Base-by-base conservation (phyloP, 768 basidiomycete genomes). In the Tylopilus subfusipes region DNA sequence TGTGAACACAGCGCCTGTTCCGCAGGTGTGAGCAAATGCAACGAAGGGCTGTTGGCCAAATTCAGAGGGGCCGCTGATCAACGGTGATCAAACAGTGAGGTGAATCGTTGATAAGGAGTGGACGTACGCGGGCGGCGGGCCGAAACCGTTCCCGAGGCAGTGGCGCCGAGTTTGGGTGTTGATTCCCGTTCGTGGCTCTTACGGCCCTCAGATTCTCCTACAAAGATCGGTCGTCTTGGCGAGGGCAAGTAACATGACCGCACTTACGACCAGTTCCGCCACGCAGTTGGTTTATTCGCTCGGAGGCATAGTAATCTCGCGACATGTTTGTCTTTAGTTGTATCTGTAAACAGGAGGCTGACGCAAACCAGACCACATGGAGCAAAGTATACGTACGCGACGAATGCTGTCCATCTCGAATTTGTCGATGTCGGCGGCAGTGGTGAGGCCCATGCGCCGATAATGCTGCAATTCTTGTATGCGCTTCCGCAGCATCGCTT, bases 391-490 rank as follows among this genome's bases (percentile, higher is more conserved):
- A 58, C 86, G 54, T 64, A 93, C 93, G 60, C 93, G 76, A 60
- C 87, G 87, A 27, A 79, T 73, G 49, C 83, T 75, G 65, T 93
- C 91, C 34, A 73, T 69, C 43, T 94, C 90, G 64, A 92, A 98
- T 64, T 88, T 91, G 39, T 96, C 93, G 31, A 95, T 90, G 59
- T 98, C 96, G n/a, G 85, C 85, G 9, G 84, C 72, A 2, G 88
- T 89, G 2, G 84, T 85, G 25, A 99, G 74, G 0, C 96, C 97
- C 66, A 91, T 81, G 31, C 88, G 80, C 9, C 96, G 85, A 68
- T 92, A 96, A 46, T 88, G 84, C 65, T 99, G 96, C 22, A 99
- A 75, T 62, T 98, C 94, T 59, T 86, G 81, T 65, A 98, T 96
- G 36, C 87, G 80, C 69, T 92, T 93, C 18, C 95, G 83, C 9